Evolutionary conservation across 129 eudicot species (phyloP).

Genomic region (Artemisia argyi): DNA sequence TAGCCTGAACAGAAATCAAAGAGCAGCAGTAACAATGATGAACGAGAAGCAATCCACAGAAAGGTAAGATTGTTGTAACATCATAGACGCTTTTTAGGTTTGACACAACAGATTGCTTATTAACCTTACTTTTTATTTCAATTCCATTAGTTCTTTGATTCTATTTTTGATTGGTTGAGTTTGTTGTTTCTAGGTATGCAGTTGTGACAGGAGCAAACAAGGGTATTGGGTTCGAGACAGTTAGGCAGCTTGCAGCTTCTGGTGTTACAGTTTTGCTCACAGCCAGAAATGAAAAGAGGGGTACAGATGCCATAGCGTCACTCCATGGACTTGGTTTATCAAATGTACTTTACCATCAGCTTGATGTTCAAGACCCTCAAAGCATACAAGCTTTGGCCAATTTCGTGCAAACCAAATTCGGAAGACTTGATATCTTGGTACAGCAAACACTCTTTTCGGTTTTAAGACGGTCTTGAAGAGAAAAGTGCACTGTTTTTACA

Average conservation of each 20-base stretch:
- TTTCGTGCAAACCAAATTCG: constrained; percentile 48
- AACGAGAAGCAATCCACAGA: constrained; percentile 30
- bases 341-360: constrained; percentile 73
- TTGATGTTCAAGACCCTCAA: constrained; percentile 64
- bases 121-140: neutral
- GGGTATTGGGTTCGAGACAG: constrained; percentile 88
- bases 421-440: constrained; percentile 82
- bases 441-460: constrained; percentile 12
- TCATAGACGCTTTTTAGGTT: neutral
- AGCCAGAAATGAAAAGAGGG: constrained; percentile 71
- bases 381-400: constrained; percentile 57
- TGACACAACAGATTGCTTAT: neutral
- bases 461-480: neutral
- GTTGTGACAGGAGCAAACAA: constrained; percentile 92
- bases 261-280: constrained; percentile 69
- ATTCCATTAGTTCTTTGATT: neutral
- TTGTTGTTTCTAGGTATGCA: constrained; percentile 48
- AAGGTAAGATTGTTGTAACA: constrained; percentile 20
- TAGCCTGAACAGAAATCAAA: constrained; percentile 17
- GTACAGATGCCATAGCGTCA: constrained; percentile 46
- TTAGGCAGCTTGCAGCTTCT: constrained; percentile 60
- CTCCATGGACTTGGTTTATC: constrained; percentile 58
- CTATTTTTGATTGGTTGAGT: neutral
- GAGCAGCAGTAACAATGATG: constrained; percentile 20
- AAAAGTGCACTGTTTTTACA: neutral